Evolutionary conservation across 108 stramenopile genomes (phyloP).

Genomic region (Conticribra guillardii): DNA sequence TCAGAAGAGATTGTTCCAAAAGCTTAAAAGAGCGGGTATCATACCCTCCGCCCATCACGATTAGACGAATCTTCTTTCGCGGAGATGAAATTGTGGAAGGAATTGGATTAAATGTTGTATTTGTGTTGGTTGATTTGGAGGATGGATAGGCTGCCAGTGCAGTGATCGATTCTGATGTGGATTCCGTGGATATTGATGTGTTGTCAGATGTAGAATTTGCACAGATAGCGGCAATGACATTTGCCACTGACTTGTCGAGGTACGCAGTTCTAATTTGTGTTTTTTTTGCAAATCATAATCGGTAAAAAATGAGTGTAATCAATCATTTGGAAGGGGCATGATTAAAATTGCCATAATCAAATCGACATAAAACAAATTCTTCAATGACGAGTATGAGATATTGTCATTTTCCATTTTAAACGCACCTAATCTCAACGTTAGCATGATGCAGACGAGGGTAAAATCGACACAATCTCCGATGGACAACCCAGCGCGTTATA

Average conservation of each 20-base stretch:
- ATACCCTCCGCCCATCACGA: slow-evolving; percentile 79
- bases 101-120: neutral
- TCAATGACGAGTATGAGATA: neutral
- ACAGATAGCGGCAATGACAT: slow-evolving; percentile 30
- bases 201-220: neutral
- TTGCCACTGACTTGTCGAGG: slow-evolving; percentile 58
- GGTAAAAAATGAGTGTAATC: no score
- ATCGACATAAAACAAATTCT: neutral
- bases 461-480: slow-evolving; percentile 29
- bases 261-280: slow-evolving; percentile 60
- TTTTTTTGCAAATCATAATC: no score
- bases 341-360: neutral
- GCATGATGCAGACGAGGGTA: slow-evolving; percentile 78
- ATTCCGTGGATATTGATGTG: neutral
- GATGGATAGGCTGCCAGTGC: no score
- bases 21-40: slow-evolving; percentile 68
- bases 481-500: slow-evolving; percentile 51
- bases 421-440: slow-evolving; percentile 69
- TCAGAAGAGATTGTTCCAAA: slow-evolving; percentile 39
- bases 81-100: no score
- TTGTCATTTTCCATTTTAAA: neutral
- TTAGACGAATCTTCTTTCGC: slow-evolving; percentile 58
- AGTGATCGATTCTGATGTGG: neutral
- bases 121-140: neutral
- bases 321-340: no score